Conservation (phyloP, 2,329 filamentous ascomycete species). For the Fusarium palustre region DNA sequence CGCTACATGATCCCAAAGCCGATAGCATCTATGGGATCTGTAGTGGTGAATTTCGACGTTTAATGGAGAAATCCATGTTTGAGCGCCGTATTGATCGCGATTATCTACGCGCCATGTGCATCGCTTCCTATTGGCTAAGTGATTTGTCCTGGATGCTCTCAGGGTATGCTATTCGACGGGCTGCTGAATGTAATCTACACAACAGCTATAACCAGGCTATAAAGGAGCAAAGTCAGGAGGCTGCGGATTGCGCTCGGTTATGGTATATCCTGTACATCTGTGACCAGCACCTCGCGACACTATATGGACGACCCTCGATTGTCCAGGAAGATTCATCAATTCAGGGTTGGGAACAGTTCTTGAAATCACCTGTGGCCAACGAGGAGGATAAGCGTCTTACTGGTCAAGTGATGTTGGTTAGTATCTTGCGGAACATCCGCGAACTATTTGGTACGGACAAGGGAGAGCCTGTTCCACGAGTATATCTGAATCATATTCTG, state of each 20-base stretch:
- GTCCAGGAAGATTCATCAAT: conserved; percentile 69
- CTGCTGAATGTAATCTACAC: conserved; percentile 60
- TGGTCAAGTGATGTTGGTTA: conserved; percentile 69
- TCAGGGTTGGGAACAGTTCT: conserved; percentile 67
- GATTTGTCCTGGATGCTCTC: conserved; percentile 73
- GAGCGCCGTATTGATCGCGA: conserved; percentile 58
- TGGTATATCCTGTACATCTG: conserved; percentile 73
- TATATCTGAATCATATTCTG: conserved; percentile 62
- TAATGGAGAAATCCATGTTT: conserved; percentile 62
- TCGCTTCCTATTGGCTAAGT: conserved; percentile 72
- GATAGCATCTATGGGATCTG: conserved; percentile 65
- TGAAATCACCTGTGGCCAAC: conserved; percentile 63
- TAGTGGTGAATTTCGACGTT: conserved; percentile 66
- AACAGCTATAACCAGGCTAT: conserved; percentile 57
- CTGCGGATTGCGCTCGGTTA: conserved; percentile 65
- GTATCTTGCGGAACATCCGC: conserved; percentile 67
- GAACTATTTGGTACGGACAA: conserved; percentile 68
- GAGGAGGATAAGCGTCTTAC: conserved; percentile 67
- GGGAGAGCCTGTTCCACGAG: conserved; percentile 63
- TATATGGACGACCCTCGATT: conserved; percentile 69
- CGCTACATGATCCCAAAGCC: conserved; percentile 67
- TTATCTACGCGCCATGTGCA: conserved; percentile 69
- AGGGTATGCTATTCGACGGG: conserved; percentile 63
- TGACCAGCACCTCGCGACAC: conserved; percentile 70
- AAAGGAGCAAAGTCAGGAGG: conserved; percentile 55